A percentile compares a stretch with the other conserved stretches of the same genome.
phyloP scores from a whole-genome alignment of 1,284 basidiomycete species.

The Leccinum fallax region DNA sequence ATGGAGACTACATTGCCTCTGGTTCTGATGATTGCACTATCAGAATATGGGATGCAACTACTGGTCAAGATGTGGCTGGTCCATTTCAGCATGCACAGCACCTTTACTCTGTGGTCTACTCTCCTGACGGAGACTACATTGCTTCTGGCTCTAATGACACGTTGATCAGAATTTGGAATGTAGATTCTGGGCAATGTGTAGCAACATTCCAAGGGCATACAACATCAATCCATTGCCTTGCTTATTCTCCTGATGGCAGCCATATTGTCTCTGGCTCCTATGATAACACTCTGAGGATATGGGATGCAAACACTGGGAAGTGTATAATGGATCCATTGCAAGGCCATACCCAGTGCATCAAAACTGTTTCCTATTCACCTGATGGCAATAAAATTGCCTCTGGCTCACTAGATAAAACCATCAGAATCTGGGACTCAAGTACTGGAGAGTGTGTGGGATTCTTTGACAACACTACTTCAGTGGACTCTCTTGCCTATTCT shows the following conservation, averaged over 20 bases:
- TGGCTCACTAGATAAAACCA: slow-evolving; percentile 11
- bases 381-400: slow-evolving; percentile 10
- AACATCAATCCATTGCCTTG: neutral
- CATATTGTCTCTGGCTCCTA: slow-evolving; percentile 13
- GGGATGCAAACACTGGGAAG: slow-evolving; percentile 13
- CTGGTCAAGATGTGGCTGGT: slow-evolving; percentile 16
- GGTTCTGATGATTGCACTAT: slow-evolving; percentile 10
- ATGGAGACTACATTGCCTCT: slow-evolving; percentile 17
- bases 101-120: slow-evolving; percentile 9
- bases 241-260: slow-evolving; percentile 20
- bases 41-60: slow-evolving; percentile 16
- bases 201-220: slow-evolving; percentile 6
- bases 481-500: slow-evolving; percentile 20
- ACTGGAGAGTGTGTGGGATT: slow-evolving; percentile 14
- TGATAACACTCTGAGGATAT: slow-evolving; percentile 11
- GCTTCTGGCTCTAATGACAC: slow-evolving; percentile 12
- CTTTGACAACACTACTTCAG: slow-evolving; percentile 2
- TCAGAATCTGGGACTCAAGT: slow-evolving; percentile 17
- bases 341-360: neutral
- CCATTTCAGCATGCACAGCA: slow-evolving; percentile 4
- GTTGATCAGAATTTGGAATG: slow-evolving; percentile 16
- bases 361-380: slow-evolving; percentile 19
- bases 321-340: slow-evolving; percentile 2
- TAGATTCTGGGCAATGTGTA: slow-evolving; percentile 8
- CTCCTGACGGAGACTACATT: slow-evolving; percentile 19